These are phyloP conservation scores for Neurospora tetrasperma DNA, from an alignment of 495 filamentous ascomycete species.

Conservation along the genomic window DNA sequence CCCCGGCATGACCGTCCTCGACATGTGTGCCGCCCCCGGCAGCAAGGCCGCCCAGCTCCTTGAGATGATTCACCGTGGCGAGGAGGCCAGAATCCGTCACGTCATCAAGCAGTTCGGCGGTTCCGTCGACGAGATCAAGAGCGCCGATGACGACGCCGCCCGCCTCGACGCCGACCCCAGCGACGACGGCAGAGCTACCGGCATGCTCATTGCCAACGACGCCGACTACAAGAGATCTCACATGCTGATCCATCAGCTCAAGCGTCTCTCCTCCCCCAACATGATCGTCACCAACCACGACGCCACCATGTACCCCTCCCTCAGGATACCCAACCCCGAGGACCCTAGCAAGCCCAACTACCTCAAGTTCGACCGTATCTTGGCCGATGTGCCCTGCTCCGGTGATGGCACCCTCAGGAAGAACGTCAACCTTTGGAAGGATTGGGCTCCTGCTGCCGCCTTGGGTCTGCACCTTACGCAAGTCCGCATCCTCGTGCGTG, in stretches of 20 bases:
- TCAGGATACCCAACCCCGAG: conserved; percentile 54
- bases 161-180: conserved; percentile 45
- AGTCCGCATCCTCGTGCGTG: conserved; percentile 79
- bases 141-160: conserved; percentile 40
- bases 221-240: conserved; percentile 89
- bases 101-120: conserved; percentile 44
- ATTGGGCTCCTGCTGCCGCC: conserved; percentile 78
- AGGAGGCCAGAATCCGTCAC: conserved; percentile 69
- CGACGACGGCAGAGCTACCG: conserved; percentile 80
- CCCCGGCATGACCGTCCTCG: conserved; percentile 84
- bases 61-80: conserved; percentile 84
- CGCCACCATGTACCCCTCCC: conserved; percentile 87
- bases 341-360: conserved; percentile 52
- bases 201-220: conserved; percentile 90
- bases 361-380: conserved; percentile 91
- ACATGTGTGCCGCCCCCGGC: conserved; percentile 92
- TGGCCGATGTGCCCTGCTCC: conserved; percentile 94
- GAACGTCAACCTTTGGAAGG: conserved; percentile 86
- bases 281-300: conserved; percentile 97
- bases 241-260: conserved; percentile 95
- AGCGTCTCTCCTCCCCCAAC: conserved; percentile 91
- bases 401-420: conserved; percentile 90
- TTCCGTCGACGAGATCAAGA: conserved; percentile 34
- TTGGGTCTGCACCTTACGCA: conserved; percentile 78
- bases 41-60: conserved; percentile 94